A percentile compares a stretch with the other conserved stretches of the same genome.
These are phyloP conservation scores for Collybiopsis confluens DNA, from an alignment of 768 basidiomycete genomes.

Conservation along the genomic window DNA sequence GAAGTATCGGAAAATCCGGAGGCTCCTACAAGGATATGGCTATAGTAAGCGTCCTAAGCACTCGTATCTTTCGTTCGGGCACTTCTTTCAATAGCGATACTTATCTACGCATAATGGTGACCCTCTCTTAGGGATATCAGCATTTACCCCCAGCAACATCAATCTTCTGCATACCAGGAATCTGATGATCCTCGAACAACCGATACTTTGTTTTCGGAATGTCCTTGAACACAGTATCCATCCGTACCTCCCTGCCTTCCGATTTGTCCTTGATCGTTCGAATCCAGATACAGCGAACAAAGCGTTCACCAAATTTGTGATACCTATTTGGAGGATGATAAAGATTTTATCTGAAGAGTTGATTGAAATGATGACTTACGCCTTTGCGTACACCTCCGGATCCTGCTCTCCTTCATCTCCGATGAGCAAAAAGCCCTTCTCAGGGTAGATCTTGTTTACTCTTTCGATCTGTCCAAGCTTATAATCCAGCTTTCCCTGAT, in stretches of 20 bases:
- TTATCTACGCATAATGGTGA: too few species aligned
- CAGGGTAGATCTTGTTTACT: slow-evolving; percentile 37
- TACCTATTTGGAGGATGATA: slow-evolving; percentile 19
- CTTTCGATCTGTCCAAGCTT: slow-evolving; percentile 34
- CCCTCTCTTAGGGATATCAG: too few species aligned
- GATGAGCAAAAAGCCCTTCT: slow-evolving; percentile 36
- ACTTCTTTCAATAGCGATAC: too few species aligned
- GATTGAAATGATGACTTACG: slow-evolving; percentile 23
- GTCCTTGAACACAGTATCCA: slow-evolving; percentile 29
- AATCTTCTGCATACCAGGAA: slow-evolving; percentile 27
- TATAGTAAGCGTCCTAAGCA: too few species aligned
- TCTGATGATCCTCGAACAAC: slow-evolving; percentile 32
- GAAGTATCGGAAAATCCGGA: too few species aligned
- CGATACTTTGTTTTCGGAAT: slow-evolving; percentile 27
- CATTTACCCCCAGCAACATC: slow-evolving; percentile 33
- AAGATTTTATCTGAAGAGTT: not conserved
- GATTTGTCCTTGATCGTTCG: slow-evolving; percentile 33
- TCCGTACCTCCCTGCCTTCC: slow-evolving; percentile 32
- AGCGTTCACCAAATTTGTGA: slow-evolving; percentile 29
- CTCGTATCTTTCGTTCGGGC: too few species aligned
- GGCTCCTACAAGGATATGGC: too few species aligned
- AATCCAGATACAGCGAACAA: slow-evolving; percentile 39
- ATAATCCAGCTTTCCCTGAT: slow-evolving; percentile 25
- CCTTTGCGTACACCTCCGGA: slow-evolving; percentile 39
- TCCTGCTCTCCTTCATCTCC: slow-evolving; percentile 44